phyloP scores from a whole-genome alignment of 2,329 filamentous ascomycete species.

The Bipolaris gigantea region DNA sequence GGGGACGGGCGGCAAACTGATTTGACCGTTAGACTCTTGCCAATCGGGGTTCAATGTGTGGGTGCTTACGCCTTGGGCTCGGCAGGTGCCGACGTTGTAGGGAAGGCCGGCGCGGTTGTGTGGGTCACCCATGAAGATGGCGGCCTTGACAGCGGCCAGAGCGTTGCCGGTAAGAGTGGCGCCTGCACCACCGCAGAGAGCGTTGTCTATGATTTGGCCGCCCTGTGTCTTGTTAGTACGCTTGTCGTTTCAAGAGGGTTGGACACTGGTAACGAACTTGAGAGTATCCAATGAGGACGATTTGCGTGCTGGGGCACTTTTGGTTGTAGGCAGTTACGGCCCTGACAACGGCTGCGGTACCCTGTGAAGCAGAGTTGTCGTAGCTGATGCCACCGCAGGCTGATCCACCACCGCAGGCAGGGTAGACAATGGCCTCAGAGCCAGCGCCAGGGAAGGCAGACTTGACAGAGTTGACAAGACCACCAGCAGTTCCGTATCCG shows the following conservation, averaged over 20 bases:
- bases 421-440: constrained; percentile 49
- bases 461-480: constrained; percentile 47
- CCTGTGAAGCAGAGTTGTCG: constrained; percentile 60
- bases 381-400: constrained; percentile 64
- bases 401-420: constrained; percentile 64
- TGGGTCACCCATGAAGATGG: constrained; percentile 67
- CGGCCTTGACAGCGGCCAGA: constrained; percentile 61
- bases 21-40: constrained; percentile 2
- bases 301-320: constrained; percentile 59
- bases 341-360: constrained; percentile 60
- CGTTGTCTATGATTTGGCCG: constrained; percentile 65
- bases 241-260: background rate
- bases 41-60: background rate
- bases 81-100: constrained; percentile 65
- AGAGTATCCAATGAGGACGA: constrained; percentile 66
- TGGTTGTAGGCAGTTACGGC: constrained; percentile 62
- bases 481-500: constrained; percentile 46
- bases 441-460: constrained; percentile 46
- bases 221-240: constrained; percentile 48
- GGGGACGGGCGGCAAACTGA: constrained; percentile 63
- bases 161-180: constrained; percentile 53
- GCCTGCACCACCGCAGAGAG: constrained; percentile 60
- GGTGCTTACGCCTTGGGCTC: constrained; percentile 58
- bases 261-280: constrained; percentile 49
- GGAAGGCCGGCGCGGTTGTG: constrained; percentile 58